Evolutionary conservation across 352 stramenopile species (phyloP).

Genomic region (Pythium insidiosum): DNA sequence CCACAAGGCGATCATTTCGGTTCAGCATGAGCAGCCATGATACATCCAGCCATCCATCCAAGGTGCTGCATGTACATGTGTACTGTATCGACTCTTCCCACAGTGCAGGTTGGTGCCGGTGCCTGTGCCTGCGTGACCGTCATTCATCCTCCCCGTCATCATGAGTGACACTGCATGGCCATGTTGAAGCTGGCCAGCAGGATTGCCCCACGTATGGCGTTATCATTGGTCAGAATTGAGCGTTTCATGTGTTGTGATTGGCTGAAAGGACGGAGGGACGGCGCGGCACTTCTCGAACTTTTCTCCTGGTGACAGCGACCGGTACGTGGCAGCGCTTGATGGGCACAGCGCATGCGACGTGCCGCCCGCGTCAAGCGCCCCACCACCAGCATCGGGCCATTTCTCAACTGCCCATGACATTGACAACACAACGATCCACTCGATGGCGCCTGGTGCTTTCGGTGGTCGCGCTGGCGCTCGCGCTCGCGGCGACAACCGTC

Average conservation of each 20-base stretch:
- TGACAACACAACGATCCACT: not conserved
- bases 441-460: constrained; percentile 6
- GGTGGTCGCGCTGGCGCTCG: constrained; percentile 14
- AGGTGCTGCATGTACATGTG: too few species aligned
- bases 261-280: constrained; percentile 5
- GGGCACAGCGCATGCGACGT: constrained; percentile 4
- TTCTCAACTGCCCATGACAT: not conserved
- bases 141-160: too few species aligned
- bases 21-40: too few species aligned
- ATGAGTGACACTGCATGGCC: too few species aligned
- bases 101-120: too few species aligned
- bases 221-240: constrained; percentile 5
- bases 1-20: too few species aligned
- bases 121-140: too few species aligned
- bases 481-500: constrained; percentile 10
- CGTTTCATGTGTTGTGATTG: not conserved
- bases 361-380: not conserved
- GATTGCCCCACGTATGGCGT: constrained; percentile 1
- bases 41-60: too few species aligned
- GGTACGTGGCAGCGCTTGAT: constrained; percentile 15
- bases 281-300: constrained; percentile 16
- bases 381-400: not conserved
- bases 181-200: not conserved
- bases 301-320: constrained; percentile 15
- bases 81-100: too few species aligned